Evolutionary conservation across 805 yeast species (phyloP).

Genomic region (Saccharomycopsis javanensis): DNA sequence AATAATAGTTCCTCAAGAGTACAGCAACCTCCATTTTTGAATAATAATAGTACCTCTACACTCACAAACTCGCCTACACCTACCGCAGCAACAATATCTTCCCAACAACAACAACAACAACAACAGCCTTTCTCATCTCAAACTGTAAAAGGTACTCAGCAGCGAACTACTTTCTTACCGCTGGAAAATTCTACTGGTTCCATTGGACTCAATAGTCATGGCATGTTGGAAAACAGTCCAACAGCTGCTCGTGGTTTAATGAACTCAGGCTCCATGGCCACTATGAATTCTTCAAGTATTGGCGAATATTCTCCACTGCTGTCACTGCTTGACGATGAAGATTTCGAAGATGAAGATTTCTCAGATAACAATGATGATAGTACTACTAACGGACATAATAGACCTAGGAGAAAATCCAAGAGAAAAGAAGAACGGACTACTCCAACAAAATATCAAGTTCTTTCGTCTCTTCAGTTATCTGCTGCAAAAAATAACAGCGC

Average conservation of each 20-base stretch:
- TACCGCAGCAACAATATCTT: neutral
- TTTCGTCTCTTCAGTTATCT: conserved; percentile 11
- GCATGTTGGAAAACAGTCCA: neutral
- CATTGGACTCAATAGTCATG: neutral
- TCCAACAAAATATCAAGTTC: conserved; percentile 15
- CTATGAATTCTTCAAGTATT: conserved; percentile 28
- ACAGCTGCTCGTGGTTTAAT: conserved; percentile 1
- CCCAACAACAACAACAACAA: neutral
- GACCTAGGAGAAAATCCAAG: neutral
- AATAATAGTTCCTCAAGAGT: neutral
- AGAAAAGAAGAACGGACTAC: conserved; percentile 21
- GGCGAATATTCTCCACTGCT: conserved; percentile 40
- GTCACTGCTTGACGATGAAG: conserved; percentile 30
- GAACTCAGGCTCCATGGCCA: conserved; percentile 6
- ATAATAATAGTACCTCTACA: neutral
- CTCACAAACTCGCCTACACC: neutral
- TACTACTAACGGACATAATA: conserved; percentile 22
- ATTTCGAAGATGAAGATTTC: conserved; percentile 20
- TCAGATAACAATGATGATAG: conserved; percentile 20
- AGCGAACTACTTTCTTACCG: neutral
- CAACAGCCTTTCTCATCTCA: neutral
- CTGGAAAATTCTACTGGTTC: neutral
- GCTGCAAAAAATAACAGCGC: conserved; percentile 9
- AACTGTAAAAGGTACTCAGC: neutral
- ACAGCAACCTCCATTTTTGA: neutral